A percentile compares a stretch with the other conserved stretches of the same genome.
Evolutionary conservation across 2,329 filamentous ascomycete genomes (phyloP).

Genomic region (Ophiobolus disseminans): DNA sequence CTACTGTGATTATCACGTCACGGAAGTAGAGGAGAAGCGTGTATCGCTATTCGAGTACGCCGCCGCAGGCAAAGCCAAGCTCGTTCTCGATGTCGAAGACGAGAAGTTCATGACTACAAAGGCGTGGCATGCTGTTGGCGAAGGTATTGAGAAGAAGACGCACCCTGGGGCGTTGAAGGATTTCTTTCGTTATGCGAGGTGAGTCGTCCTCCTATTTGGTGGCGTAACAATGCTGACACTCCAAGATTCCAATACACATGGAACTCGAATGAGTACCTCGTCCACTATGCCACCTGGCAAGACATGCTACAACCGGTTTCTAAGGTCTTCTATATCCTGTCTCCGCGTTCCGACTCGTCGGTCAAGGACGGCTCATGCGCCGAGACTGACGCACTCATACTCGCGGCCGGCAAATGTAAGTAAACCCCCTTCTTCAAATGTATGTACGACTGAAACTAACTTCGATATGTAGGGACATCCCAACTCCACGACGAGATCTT

Average conservation of each 20-base stretch:
- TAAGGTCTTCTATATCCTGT: slow-evolving; percentile 29
- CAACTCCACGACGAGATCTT: slow-evolving; percentile 68
- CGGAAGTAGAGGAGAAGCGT: slow-evolving; percentile 19
- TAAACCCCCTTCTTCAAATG: no score
- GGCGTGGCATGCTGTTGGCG: slow-evolving; percentile 31
- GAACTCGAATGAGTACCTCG: slow-evolving; percentile 34
- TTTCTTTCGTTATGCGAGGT: slow-evolving; percentile 32
- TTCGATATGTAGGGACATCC: no score
- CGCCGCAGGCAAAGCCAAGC: slow-evolving; percentile 22
- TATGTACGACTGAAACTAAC: no score
- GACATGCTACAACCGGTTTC: slow-evolving; percentile 34
- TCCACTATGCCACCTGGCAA: slow-evolving; percentile 38
- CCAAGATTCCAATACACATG: slow-evolving; percentile 37
- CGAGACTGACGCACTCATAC: slow-evolving; percentile 58
- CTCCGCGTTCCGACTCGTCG: slow-evolving; percentile 17
- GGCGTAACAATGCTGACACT: background rate
- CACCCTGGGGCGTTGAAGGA: slow-evolving; percentile 29
- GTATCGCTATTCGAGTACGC: slow-evolving; percentile 35
- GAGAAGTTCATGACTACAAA: slow-evolving; percentile 26
- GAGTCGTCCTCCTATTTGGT: background rate
- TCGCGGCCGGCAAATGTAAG: slow-evolving; percentile 63
- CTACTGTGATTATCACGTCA: slow-evolving; percentile 34
- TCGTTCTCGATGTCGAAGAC: slow-evolving; percentile 21
- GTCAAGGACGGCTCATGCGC: slow-evolving; percentile 28
- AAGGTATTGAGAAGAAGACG: slow-evolving; percentile 31